A percentile compares a stretch with the other conserved stretches of the same genome.
phyloP scores from a whole-genome alignment of 164 flowering plant genomes.

The Sextonia rubra region DNA sequence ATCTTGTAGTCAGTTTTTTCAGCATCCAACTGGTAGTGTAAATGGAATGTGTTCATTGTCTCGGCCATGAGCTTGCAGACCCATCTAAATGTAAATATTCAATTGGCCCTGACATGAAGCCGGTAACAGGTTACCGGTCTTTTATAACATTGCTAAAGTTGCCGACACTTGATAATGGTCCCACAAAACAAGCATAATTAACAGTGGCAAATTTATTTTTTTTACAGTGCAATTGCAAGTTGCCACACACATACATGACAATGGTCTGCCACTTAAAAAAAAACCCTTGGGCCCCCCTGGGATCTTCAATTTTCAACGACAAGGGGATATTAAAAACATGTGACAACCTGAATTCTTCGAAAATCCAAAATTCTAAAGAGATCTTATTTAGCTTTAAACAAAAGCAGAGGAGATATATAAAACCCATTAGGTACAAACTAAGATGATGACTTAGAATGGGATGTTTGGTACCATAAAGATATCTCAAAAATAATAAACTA shows the following conservation, averaged over 20 bases:
- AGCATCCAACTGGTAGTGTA: too few relatives aligned
- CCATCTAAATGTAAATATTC: too few relatives aligned
- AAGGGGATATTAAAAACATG: background rate
- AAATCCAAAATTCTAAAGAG: constrained; percentile 4
- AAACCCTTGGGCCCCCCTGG: background rate
- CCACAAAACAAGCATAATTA: too few relatives aligned
- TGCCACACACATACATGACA: background rate
- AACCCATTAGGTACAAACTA: constrained; percentile 11
- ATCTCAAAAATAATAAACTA: constrained; percentile 10
- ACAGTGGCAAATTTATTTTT: background rate
- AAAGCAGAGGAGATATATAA: constrained; percentile 14
- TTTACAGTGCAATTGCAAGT: constrained; percentile 2
- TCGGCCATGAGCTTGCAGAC: too few relatives aligned
- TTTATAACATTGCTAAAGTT: too few relatives aligned
- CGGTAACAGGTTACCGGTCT: too few relatives aligned
- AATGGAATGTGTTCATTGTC: too few relatives aligned
- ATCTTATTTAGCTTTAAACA: constrained; percentile 13
- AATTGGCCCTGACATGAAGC: too few relatives aligned
- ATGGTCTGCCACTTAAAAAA: constrained; percentile 5
- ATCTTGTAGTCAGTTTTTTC: too few relatives aligned
- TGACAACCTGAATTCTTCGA: background rate
- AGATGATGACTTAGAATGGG: constrained; percentile 12
- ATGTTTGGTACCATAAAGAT: constrained; percentile 15
- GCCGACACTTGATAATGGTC: too few relatives aligned
- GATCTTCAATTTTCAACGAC: background rate